A percentile compares a stretch with the other conserved stretches of the same genome.
These are phyloP conservation scores for Drechslerella coelobrocha DNA, from an alignment of 2,329 filamentous ascomycete genomes.

Conservation along the genomic window DNA sequence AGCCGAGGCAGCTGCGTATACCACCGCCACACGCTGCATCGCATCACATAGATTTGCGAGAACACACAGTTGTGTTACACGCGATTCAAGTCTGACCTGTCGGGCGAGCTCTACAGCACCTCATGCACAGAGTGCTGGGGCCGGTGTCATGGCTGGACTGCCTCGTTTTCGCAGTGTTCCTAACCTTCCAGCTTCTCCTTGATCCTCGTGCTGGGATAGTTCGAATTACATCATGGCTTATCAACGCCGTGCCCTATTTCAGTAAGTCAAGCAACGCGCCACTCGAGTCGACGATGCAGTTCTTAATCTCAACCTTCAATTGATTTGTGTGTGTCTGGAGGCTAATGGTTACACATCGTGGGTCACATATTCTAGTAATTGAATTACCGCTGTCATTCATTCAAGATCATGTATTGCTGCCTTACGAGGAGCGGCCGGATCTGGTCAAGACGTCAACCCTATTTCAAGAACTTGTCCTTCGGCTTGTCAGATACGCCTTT, in stretches of 20 bases:
- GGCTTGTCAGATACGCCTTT: slow-evolving; percentile 80
- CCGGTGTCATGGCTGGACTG: slow-evolving; percentile 79
- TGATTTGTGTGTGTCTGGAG: neutral
- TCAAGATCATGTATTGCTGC: slow-evolving; percentile 65
- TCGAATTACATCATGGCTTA: slow-evolving; percentile 65
- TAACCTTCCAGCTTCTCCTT: slow-evolving; percentile 74
- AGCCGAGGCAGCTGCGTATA: neutral
- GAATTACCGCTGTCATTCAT: slow-evolving; percentile 68
- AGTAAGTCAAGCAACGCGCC: slow-evolving; percentile 60
- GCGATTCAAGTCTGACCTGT: neutral
- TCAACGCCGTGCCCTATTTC: slow-evolving; percentile 73
- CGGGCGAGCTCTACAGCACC: neutral
- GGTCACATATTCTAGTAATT: slow-evolving; percentile 60
- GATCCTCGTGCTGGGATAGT: slow-evolving; percentile 67
- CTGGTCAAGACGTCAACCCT: slow-evolving; percentile 74
- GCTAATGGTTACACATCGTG: neutral
- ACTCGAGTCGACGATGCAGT: slow-evolving; percentile 22
- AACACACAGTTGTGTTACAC: neutral
- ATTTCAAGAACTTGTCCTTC: slow-evolving; percentile 79
- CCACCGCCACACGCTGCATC: neutral
- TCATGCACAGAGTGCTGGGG: slow-evolving; percentile 70
- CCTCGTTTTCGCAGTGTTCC: slow-evolving; percentile 72
- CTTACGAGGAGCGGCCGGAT: slow-evolving; percentile 62
- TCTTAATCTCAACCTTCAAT: neutral
- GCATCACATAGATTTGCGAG: neutral